Evolutionary conservation across 805 yeast genomes (phyloP).

Genomic region (Candida sonorensis): DNA sequence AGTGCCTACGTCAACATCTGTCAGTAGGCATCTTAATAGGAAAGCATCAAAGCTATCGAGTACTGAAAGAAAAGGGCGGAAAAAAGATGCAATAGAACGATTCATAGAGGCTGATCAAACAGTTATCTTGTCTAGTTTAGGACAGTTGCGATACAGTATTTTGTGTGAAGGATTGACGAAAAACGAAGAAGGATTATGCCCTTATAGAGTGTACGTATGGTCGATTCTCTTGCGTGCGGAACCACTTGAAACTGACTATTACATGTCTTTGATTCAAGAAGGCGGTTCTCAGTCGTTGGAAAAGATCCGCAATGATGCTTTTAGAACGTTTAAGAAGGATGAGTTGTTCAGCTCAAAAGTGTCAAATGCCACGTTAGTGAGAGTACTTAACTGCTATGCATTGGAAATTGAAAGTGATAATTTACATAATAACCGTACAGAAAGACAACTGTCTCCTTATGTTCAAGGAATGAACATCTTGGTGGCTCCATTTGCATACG

Average conservation of each 20-base stretch:
- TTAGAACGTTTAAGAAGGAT: constrained; percentile 78
- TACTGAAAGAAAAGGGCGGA: constrained; percentile 30
- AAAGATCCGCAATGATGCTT: constrained; percentile 80
- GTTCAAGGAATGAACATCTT: constrained; percentile 93
- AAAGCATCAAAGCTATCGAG: constrained; percentile 13
- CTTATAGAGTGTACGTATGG: constrained; percentile 77
- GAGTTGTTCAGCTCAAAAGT: constrained; percentile 55
- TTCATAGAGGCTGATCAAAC: constrained; percentile 38
- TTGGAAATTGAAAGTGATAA: constrained; percentile 25
- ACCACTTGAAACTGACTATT: constrained; percentile 48
- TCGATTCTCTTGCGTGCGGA: constrained; percentile 62
- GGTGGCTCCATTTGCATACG: constrained; percentile 75
- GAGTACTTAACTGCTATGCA: constrained; percentile 72
- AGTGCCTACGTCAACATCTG: constrained; percentile 2
- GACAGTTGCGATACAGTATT: constrained; percentile 47
- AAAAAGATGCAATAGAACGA: constrained; percentile 49
- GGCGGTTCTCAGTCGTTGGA: constrained; percentile 51
- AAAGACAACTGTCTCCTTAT: constrained; percentile 37
- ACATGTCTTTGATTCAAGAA: constrained; percentile 40
- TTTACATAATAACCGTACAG: no score
- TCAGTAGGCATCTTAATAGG: constrained; percentile 6
- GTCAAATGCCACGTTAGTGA: constrained; percentile 56
- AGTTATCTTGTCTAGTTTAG: constrained; percentile 40
- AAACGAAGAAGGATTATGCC: constrained; percentile 39
- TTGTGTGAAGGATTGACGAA: constrained; percentile 38